Evolutionary conservation across 164 flowering plant genomes (phyloP).

Genomic region (Nelumbo lutea): DNA sequence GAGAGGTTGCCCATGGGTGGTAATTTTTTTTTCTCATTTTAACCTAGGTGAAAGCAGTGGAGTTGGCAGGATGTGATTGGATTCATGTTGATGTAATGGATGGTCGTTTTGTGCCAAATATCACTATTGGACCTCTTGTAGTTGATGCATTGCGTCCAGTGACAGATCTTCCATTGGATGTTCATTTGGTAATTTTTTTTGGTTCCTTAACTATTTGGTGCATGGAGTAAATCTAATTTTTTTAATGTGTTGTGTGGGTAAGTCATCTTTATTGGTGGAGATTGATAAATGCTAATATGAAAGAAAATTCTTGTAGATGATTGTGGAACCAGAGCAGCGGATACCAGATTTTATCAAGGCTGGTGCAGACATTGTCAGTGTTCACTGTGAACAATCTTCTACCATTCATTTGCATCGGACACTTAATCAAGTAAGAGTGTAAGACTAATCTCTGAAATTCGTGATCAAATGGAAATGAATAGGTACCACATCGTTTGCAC

Average conservation of each 20-base stretch:
- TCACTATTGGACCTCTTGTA: constrained; percentile 95
- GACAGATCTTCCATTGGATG: constrained; percentile 96
- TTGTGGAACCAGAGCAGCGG: constrained; percentile 97
- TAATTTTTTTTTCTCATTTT: constrained; percentile 4
- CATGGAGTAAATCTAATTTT: not conserved
- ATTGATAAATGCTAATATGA: constrained; percentile 15
- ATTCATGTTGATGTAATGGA: constrained; percentile 99
- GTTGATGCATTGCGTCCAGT: constrained; percentile 98
- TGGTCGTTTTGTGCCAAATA: constrained; percentile 98
- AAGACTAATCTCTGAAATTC: constrained; percentile 16
- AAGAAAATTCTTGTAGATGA: constrained; percentile 57
- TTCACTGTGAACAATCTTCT: constrained; percentile 91
- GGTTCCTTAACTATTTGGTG: constrained; percentile 1
- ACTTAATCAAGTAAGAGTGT: constrained; percentile 71
- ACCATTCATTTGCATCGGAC: constrained; percentile 97
- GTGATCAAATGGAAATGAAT: not conserved
- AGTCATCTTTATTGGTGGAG: not conserved
- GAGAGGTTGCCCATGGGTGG: not conserved
- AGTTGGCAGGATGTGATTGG: constrained; percentile 99
- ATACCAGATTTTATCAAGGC: constrained; percentile 96
- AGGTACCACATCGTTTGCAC: not conserved
- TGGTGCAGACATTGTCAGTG: constrained; percentile 97
- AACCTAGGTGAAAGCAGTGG: constrained; percentile 92
- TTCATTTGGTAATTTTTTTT: constrained; percentile 70
- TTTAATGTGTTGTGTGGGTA: not conserved